Evolutionary conservation across 176 grass and related monocot genomes (phyloP).

Genomic region (Urochloa ruziziensis): DNA sequence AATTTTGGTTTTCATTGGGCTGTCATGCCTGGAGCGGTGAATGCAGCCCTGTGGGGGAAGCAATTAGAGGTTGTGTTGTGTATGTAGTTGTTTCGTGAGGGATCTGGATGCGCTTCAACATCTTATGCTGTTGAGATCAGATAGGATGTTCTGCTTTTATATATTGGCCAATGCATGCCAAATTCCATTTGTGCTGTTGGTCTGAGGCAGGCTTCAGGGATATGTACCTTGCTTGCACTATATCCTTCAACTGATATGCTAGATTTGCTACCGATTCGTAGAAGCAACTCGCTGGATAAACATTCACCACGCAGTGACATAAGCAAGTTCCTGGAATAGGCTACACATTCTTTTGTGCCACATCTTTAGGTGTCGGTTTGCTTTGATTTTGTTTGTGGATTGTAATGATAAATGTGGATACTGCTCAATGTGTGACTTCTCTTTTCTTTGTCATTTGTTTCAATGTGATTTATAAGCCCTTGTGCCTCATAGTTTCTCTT

Average conservation of each 20-base stretch:
- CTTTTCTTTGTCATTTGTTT: not conserved
- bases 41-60: not conserved
- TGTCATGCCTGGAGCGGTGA: not conserved
- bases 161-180: not conserved
- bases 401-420: not conserved
- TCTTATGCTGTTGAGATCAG: not conserved
- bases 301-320: not conserved
- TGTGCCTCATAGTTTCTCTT: slow-evolving; percentile 6
- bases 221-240: not conserved
- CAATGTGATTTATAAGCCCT: not conserved
- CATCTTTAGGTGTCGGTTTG: not conserved
- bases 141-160: not conserved
- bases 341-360: not conserved
- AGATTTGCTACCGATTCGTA: not conserved
- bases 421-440: not conserved
- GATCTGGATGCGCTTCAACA: not conserved
- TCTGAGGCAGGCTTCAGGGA: not conserved
- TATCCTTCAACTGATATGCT: not conserved
- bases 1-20: not conserved
- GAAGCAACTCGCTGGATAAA: not conserved
- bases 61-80: not conserved
- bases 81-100: not conserved
- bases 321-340: not conserved
- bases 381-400: not conserved
- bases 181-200: not conserved